These are phyloP conservation scores for Sequoia sempervirens DNA, from an alignment of 75 land plant species.

Conservation along the genomic window DNA sequence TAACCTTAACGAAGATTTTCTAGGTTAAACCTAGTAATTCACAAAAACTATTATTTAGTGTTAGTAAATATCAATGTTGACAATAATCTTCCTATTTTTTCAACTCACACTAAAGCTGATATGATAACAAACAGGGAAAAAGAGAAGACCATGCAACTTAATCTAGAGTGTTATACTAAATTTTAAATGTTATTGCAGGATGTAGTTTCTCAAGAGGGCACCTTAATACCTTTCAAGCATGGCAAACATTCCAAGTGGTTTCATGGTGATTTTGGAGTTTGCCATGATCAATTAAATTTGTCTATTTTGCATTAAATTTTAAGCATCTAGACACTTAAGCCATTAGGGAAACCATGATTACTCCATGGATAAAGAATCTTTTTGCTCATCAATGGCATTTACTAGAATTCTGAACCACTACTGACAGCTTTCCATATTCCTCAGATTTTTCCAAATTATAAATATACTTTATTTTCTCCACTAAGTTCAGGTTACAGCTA, in stretches of 20 bases:
- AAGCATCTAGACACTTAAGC: background rate
- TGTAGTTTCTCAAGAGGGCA: background rate
- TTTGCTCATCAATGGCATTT: background rate
- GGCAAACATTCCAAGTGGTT: background rate
- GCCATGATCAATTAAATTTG: background rate
- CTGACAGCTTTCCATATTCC: background rate
- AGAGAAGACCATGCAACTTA: background rate
- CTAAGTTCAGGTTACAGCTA: background rate
- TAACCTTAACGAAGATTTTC: background rate
- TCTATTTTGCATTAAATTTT: background rate
- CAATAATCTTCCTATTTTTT: background rate
- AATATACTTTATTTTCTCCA: no score
- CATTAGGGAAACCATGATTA: background rate
- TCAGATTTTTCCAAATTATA: background rate
- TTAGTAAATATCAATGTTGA: background rate
- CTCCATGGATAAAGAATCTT: no score
- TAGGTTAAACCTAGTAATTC: background rate
- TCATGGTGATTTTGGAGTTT: background rate
- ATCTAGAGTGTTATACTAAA: background rate
- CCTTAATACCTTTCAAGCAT: background rate
- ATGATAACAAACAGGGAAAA: background rate
- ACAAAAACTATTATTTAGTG: background rate
- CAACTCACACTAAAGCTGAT: background rate
- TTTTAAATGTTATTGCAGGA: background rate
- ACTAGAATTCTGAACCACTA: background rate